Evolutionary conservation across 768 basidiomycete genomes (phyloP).

Genomic region (Russula earlei): DNA sequence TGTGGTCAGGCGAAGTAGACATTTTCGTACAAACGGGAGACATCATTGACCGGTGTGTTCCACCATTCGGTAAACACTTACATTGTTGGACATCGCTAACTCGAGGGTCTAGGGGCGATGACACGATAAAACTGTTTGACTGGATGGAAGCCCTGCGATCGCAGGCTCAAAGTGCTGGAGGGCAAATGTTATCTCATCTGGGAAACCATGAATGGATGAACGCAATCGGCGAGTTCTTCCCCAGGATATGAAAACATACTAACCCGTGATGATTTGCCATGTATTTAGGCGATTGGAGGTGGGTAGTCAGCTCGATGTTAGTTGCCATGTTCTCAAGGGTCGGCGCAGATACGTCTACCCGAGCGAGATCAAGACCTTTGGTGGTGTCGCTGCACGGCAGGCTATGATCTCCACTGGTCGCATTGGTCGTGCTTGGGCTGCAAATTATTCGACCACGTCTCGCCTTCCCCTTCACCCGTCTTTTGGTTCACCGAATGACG

Average conservation of each 20-base stretch:
- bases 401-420: constrained; percentile 64
- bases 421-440: constrained; percentile 75
- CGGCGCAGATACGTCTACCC: constrained; percentile 68
- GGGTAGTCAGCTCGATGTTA: constrained; percentile 14
- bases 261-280: constrained; percentile 6
- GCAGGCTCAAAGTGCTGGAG: constrained; percentile 62
- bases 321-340: not conserved
- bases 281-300: constrained; percentile 79
- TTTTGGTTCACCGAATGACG: constrained; percentile 56
- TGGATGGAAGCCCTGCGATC: constrained; percentile 79
- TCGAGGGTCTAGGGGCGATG: constrained; percentile 59
- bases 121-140: constrained; percentile 76
- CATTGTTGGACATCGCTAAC: not conserved
- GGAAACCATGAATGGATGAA: constrained; percentile 99
- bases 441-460: constrained; percentile 74
- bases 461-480: constrained; percentile 73
- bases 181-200: constrained; percentile 63
- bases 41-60: constrained; percentile 76
- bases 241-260: not conserved
- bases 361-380: constrained; percentile 77
- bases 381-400: constrained; percentile 59
- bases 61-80: not conserved
- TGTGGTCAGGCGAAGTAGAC: constrained; percentile 79
- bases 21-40: constrained; percentile 94
- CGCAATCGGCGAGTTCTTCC: constrained; percentile 46